A percentile compares a stretch with the other conserved stretches of the same genome.
Evolutionary conservation across 768 basidiomycete species (phyloP).

Genomic region (Phylloporus scabripes): DNA sequence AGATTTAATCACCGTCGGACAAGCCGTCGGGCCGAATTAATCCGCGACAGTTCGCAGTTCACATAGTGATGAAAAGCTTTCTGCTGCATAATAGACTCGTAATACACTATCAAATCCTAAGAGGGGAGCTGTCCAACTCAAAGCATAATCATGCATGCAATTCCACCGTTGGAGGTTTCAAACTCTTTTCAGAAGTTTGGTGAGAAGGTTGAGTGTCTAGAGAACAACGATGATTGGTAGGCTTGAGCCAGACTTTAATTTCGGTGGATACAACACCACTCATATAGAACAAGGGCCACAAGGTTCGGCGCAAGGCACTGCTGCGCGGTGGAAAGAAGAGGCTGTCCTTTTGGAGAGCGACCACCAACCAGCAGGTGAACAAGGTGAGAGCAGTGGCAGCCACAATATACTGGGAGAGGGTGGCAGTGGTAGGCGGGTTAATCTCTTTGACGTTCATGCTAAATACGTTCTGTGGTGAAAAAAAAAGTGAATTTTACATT

Average conservation of each 20-base stretch:
- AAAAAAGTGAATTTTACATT: slow-evolving; percentile 7
- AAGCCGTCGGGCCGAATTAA: background rate
- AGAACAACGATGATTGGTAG: background rate
- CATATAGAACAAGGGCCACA: slow-evolving; percentile 21
- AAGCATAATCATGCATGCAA: background rate
- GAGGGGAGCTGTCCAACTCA: background rate
- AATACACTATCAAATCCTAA: background rate
- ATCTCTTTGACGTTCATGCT: slow-evolving; percentile 29
- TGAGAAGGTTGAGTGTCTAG: background rate
- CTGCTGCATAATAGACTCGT: background rate
- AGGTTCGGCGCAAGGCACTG: slow-evolving; percentile 7
- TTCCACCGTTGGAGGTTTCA: background rate
- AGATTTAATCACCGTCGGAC: background rate
- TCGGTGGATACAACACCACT: slow-evolving; percentile 1
- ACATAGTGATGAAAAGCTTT: background rate
- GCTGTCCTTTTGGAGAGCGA: slow-evolving; percentile 41
- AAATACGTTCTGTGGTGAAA: slow-evolving; percentile 27
- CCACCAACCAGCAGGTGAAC: slow-evolving; percentile 47
- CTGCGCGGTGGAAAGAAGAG: slow-evolving; percentile 8
- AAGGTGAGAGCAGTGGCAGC: slow-evolving; percentile 42
- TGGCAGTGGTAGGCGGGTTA: slow-evolving; percentile 18
- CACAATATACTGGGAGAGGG: slow-evolving; percentile 36
- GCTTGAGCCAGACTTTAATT: background rate
- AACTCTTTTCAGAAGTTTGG: background rate
- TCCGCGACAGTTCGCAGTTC: background rate